These are phyloP conservation scores for Earliella scabrosa DNA, from an alignment of 1,284 basidiomycete genomes.

Conservation along the genomic window DNA sequence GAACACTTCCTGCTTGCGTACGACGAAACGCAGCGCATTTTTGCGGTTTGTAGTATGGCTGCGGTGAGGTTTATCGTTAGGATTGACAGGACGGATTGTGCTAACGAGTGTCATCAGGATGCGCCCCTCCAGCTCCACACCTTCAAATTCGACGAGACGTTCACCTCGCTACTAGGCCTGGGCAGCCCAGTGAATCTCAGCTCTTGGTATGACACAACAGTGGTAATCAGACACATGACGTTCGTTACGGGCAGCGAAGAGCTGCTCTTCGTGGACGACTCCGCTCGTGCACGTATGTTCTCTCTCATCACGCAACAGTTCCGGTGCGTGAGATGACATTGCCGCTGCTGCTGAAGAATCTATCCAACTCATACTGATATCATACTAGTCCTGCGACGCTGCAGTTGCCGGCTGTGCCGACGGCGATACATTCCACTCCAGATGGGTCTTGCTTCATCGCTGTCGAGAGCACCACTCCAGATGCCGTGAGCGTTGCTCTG, in stretches of 20 bases:
- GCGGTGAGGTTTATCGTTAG: constrained; percentile 13
- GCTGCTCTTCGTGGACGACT: constrained; percentile 49
- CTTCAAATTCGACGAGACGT: constrained; percentile 51
- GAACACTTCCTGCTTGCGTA: constrained; percentile 46
- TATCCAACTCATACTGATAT: neutral
- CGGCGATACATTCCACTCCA: constrained; percentile 45
- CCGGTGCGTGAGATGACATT: constrained; percentile 49
- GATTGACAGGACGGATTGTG: neutral
- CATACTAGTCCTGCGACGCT: constrained; percentile 50
- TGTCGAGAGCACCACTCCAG: constrained; percentile 22
- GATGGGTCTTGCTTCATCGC: constrained; percentile 57
- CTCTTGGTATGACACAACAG: constrained; percentile 45
- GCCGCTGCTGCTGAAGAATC: neutral
- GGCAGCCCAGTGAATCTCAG: constrained; percentile 45
- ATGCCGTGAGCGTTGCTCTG: constrained; percentile 55
- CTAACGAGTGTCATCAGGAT: neutral
- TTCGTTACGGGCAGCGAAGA: constrained; percentile 54
- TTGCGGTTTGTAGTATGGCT: constrained; percentile 46
- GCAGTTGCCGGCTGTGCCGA: constrained; percentile 40
- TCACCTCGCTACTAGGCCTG: constrained; percentile 37
- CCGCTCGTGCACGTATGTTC: constrained; percentile 46
- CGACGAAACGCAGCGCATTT: constrained; percentile 51
- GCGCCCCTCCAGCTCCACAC: constrained; percentile 44
- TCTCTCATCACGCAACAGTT: constrained; percentile 55
- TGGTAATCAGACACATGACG: constrained; percentile 38